Base-by-base conservation (phyloP, 2,329 filamentous ascomycete species). In the Fusarium sp. region DNA sequence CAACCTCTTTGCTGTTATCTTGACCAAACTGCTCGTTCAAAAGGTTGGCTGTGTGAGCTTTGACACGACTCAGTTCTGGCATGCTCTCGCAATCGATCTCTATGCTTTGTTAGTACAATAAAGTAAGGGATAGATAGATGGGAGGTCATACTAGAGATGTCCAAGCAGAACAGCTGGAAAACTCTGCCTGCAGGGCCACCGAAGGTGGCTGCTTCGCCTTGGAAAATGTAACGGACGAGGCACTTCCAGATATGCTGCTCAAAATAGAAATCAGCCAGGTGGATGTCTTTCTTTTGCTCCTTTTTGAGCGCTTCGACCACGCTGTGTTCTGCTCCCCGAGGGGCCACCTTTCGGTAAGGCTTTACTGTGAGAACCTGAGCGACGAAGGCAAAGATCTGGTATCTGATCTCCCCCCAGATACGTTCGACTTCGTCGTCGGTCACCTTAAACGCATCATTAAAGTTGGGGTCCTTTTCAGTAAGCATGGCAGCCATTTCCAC, bases 121-220 rank as follows among this genome's bases (percentile, higher is more conserved):
- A 5, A 10, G 6, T 6, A 3, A 16, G 16, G 28, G 10, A 47
- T 19, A n/a, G 15, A 21, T 5, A 9, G 15, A 4, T 23, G n/a
- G 2, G 13, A 37, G 4, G 16, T 32, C 62, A n/a, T 58, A 74
- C 71, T 42, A 23, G 71, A 33, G 11, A 68, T n/a, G 4, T 72
- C 30, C 19, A 73, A 37, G 37, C 71, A 73, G 16, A 67, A 71
- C 11, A 16, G n/a, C 12, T 74, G 49, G 28, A 73, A 73, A 18
- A 33, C 37, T 19, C 56, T 32, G 6, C 71, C 71, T 16, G 28
- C 21, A 33, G 58, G 32, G 5, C 71, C 71, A 18, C 71, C 71
- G 50, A 72, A 73, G 7, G 54, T 37, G 16, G 40, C 30, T 21
- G 46, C 52, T 37, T 33, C 59, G 7, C 32, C 71, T 5, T 54